Base-by-base conservation (phyloP, 106 monocot genomes). In the Apostasia shenzhenica region DNA sequence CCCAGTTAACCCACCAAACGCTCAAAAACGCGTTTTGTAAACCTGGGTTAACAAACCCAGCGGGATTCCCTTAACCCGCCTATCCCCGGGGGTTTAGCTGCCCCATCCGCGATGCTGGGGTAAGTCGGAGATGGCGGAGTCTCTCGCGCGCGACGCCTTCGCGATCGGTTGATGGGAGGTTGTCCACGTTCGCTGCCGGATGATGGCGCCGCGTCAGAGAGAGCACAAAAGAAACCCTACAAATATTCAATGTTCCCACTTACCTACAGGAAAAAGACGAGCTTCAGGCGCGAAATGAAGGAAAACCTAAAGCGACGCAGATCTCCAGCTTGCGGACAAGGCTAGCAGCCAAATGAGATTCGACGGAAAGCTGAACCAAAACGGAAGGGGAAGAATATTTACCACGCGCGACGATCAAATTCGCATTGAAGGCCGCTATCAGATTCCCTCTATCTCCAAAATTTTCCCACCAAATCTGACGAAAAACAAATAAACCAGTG, bases 221-320 rank as follows among this genome's bases (percentile, higher is more conserved):
- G 14, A 48, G 46, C n/a, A 6, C 45, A 14, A 45, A 62, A 62
- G 13, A 62, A 62, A 62, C 38, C 2, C 39, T 11, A 44, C 41
- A 61, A 26, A 47, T 46, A 48, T 48, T 48, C 8, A 47, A 65
- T 26, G 26, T 26, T 12, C 45, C 8, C 45, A 13, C 5, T 45
- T 63, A 43, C 8, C 41, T 12, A 49, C 4, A 37, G 14, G 65
- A 37, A 65, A 48, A 56, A n/a, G 1, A 8, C n/a, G 47, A 65
- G 26, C 8, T 48, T 7, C 2, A 65, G n/a, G 48, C 5, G 1
- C 48, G 14, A 48, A 37, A 40, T 10, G 0, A 11, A 9, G 41
- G 54, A 65, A 77, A 70, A 54, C 70, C 77, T 77, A 77, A 26
- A 26, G 26, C 26, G 47, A 26, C 3, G 12, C 39, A 46, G 64